A percentile compares a stretch with the other conserved stretches of the same genome.
Evolutionary conservation across 495 filamentous ascomycete species (phyloP).

Genomic region (Aspergillus heteromorphus): DNA sequence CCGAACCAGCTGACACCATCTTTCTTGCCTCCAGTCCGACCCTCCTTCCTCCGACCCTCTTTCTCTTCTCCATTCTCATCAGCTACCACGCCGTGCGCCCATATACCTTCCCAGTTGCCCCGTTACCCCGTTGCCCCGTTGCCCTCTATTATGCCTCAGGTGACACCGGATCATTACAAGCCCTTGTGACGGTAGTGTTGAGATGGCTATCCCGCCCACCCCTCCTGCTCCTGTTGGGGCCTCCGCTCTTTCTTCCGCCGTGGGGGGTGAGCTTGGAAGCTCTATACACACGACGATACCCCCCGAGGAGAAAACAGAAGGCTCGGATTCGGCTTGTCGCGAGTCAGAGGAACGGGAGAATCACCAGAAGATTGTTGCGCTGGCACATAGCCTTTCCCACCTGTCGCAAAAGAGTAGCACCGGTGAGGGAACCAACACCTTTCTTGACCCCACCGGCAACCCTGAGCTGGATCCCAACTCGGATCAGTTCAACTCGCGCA

Average conservation of each 20-base stretch:
- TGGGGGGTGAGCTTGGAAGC: slow-evolving; percentile 1
- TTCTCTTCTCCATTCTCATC: neutral
- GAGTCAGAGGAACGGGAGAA: slow-evolving; percentile 21
- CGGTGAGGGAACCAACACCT: slow-evolving; percentile 38
- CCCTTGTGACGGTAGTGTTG: neutral
- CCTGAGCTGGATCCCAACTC: slow-evolving; percentile 40
- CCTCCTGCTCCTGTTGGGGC: slow-evolving; percentile 22
- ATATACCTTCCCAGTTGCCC: neutral
- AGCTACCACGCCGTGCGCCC: neutral
- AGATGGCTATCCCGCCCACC: slow-evolving; percentile 6
- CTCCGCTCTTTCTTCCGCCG: slow-evolving; percentile 7
- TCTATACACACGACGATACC: slow-evolving; percentile 6
- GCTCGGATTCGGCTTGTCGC: slow-evolving; percentile 13
- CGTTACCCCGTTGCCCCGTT: too few species aligned
- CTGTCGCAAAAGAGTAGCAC: slow-evolving; percentile 28
- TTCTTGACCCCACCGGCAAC: slow-evolving; percentile 32
- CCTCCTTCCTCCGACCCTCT: neutral
- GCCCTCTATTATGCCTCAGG: neutral
- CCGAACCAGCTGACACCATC: neutral
- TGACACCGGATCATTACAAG: neutral
- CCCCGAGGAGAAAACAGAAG: slow-evolving; percentile 9
- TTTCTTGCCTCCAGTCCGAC: neutral
- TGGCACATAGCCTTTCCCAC: slow-evolving; percentile 38
- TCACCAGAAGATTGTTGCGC: slow-evolving; percentile 28
- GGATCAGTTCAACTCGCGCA: slow-evolving; percentile 37